A percentile compares a stretch with the other conserved stretches of the same genome.
Conservation (phyloP, 2,329 filamentous ascomycete species). For the Chaetomiaceae sp. region DNA sequence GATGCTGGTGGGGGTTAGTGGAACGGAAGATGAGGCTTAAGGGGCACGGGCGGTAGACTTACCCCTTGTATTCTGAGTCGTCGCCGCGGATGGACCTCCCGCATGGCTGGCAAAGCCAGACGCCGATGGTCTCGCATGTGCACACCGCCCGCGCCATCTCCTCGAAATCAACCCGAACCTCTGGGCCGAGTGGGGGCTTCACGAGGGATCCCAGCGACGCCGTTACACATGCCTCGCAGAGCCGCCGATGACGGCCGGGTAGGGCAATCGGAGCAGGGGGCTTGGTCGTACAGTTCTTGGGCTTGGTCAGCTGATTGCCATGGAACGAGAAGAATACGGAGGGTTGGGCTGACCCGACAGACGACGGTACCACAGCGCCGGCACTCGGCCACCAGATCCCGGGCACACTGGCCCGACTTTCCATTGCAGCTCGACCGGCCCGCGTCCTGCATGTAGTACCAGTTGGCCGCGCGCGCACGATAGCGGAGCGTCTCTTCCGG, state of each 20-base stretch:
- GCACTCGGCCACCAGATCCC: slow-evolving; percentile 82
- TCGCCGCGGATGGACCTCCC: slow-evolving; percentile 63
- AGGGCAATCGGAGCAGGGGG: slow-evolving; percentile 64
- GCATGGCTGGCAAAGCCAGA: slow-evolving; percentile 86
- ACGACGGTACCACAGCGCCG: slow-evolving; percentile 71
- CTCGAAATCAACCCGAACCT: slow-evolving; percentile 47
- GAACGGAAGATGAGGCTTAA: background rate
- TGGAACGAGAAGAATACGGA: background rate
- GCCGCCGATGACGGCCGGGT: slow-evolving; percentile 70
- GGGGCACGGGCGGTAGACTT: slow-evolving; percentile 7
- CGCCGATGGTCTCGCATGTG: slow-evolving; percentile 49
- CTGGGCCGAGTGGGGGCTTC: slow-evolving; percentile 41
- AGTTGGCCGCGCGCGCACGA: slow-evolving; percentile 53
- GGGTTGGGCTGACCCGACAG: slow-evolving; percentile 65
- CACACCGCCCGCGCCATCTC: slow-evolving; percentile 54
- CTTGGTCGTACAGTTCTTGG: slow-evolving; percentile 85
- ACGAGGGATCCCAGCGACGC: slow-evolving; percentile 60
- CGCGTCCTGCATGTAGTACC: slow-evolving; percentile 56
- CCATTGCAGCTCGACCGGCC: slow-evolving; percentile 47
- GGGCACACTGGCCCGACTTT: slow-evolving; percentile 73
- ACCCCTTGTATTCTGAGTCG: slow-evolving; percentile 58
- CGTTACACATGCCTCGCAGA: slow-evolving; percentile 71
- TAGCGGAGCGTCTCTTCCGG: slow-evolving; percentile 54
- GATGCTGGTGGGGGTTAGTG: slow-evolving; percentile 44
- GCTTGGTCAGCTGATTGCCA: background rate